Evolutionary conservation across 306 rosid genomes (phyloP).

Genomic region (Phaseolus lunatus): DNA sequence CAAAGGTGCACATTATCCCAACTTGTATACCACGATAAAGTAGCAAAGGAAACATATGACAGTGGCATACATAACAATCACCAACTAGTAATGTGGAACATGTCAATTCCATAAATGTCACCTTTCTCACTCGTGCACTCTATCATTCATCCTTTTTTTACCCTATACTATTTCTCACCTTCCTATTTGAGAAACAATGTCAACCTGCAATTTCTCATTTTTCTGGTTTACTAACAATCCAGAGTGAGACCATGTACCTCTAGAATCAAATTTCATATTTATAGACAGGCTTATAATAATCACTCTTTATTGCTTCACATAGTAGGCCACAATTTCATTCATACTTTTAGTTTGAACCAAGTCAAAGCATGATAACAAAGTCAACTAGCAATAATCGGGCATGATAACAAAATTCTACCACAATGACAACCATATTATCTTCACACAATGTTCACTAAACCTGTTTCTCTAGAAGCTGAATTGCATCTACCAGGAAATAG

Average conservation of each 20-base stretch:
- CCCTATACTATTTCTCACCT: not conserved
- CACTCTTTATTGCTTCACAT: not conserved
- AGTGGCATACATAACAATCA: not conserved
- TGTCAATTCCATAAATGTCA: not conserved
- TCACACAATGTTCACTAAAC: not conserved
- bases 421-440: not conserved
- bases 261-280: not conserved
- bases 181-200: not conserved
- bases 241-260: conserved; percentile 6
- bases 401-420: not conserved
- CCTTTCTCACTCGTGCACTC: too few species aligned
- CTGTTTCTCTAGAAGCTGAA: not conserved
- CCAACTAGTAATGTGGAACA: not conserved
- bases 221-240: not conserved
- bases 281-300: not conserved
- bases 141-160: not conserved
- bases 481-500: not conserved
- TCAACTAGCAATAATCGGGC: too few species aligned
- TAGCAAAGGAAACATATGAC: not conserved
- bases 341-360: not conserved
- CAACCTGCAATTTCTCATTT: not conserved
- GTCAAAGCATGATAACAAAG: not conserved
- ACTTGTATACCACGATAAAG: not conserved
- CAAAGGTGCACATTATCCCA: conserved; percentile 20
- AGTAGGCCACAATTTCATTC: not conserved